Base-by-base conservation (phyloP, 306 rosid genomes). In the Ormosia semicastrata region DNA sequence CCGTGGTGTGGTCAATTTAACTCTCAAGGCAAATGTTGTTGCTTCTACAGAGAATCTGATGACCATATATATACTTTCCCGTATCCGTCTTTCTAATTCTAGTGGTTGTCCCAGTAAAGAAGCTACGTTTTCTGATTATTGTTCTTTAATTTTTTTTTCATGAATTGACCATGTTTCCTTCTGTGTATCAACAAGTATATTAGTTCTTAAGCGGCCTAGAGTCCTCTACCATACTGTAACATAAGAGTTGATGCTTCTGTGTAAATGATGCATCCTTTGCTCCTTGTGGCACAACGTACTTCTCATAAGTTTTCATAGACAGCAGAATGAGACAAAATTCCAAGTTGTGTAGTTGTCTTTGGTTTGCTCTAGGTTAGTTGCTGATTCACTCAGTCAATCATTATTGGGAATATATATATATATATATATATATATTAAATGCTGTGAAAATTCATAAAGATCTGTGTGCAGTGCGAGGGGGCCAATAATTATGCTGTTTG, bases 251-350 rank as follows among this genome's bases (percentile, higher is more conserved):
- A 47, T 71, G 36, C 34, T 44, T 43, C 30, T 57, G 18, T 54
- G 54, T 59, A 46, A 78, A 68, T 62, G 72, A 50, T 47, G 69
- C 71, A 63, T 63, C 50, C 36, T 70, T 77, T 32, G 52, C 37
- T 36, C 70, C 43, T 59, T 79, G 68, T 66, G 18, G 59, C 59
- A 58, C 50, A 54, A 14, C 65, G 65, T 54, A 36, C 43, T 60
- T 40, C 44, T 15, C 58, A 41, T 44, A 17, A 12, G 47, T 40
- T 60, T 50, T 81, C 58, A 37, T 64, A 52, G 66, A 62, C 13
- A 24, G 34, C 32, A 18, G 56, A 37, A 49, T 49, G 54, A 37
- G 17, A 60, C 32, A 66, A 18, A 65, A 40, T 18, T 40, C 39
- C 0, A 36, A 47, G 81, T 5, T 33, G 63, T 58, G 18, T 24